phyloP scores from a whole-genome alignment of 345 rosid species.

The Acer yangbiense region DNA sequence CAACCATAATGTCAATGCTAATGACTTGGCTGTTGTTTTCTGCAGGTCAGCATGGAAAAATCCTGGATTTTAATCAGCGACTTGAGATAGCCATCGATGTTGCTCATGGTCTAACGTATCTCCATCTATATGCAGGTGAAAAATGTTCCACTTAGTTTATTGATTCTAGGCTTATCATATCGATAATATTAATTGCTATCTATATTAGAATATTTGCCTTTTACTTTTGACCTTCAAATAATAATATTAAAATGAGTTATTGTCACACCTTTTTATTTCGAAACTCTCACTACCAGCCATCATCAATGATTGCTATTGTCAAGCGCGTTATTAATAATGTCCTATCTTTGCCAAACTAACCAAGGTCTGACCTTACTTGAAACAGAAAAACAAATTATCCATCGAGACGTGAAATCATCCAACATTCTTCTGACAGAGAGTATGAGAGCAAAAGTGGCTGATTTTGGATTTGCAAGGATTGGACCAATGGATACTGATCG shows the following conservation, averaged over 20 bases:
- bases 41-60: conserved; percentile 67
- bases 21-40: conserved; percentile 9
- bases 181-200: background rate
- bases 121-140: conserved; percentile 87
- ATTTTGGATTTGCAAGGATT: conserved; percentile 93
- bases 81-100: conserved; percentile 91
- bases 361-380: conserved; percentile 13
- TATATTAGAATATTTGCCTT: too few species aligned
- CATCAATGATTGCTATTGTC: too few species aligned
- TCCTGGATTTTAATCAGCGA: conserved; percentile 86
- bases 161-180: conserved; percentile 3
- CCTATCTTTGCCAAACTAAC: conserved; percentile 2
- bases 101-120: conserved; percentile 94
- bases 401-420: conserved; percentile 93
- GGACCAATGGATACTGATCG: conserved; percentile 64
- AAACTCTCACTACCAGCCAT: too few species aligned
- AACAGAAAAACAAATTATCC: conserved; percentile 89
- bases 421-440: conserved; percentile 89
- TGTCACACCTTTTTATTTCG: too few species aligned
- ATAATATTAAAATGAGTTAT: too few species aligned
- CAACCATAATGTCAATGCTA: background rate
- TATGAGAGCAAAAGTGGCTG: conserved; percentile 96
- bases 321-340: background rate
- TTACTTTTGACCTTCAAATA: too few species aligned
- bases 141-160: background rate